phyloP scores from a whole-genome alignment of 108 stramenopile genomes.

The Nannochloropsis oceanica region DNA sequence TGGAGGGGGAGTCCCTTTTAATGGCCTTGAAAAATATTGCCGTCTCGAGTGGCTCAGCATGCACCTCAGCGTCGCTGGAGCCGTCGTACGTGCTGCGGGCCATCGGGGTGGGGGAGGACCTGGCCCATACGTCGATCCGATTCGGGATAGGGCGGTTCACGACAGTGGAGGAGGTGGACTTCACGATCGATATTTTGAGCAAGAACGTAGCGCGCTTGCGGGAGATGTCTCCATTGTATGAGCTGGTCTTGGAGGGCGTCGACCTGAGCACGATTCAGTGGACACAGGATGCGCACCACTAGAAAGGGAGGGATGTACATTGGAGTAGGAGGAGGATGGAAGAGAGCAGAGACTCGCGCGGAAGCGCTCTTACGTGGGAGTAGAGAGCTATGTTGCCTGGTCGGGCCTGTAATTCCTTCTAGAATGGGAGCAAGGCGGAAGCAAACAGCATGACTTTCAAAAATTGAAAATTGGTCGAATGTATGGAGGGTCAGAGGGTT shows the following conservation, averaged over 20 bases:
- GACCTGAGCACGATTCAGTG: constrained; percentile 94
- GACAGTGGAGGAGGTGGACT: constrained; percentile 81
- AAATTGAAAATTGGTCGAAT: no score
- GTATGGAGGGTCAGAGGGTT: no score
- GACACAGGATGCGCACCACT: constrained; percentile 64
- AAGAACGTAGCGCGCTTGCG: constrained; percentile 79
- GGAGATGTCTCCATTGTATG: constrained; percentile 97
- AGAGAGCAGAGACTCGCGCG: no score
- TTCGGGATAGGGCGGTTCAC: constrained; percentile 92
- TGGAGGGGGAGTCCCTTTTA: constrained; percentile 89
- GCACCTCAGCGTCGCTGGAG: constrained; percentile 91
- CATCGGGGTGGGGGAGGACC: constrained; percentile 83
- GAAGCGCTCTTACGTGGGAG: no score
- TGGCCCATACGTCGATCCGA: constrained; percentile 88
- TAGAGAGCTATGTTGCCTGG: no score
- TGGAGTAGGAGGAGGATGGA: no score
- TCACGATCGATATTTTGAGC: constrained; percentile 75
- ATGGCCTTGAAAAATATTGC: constrained; percentile 98
- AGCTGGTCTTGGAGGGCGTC: constrained; percentile 98
- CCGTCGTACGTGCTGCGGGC: constrained; percentile 96
- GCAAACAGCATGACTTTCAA: no score
- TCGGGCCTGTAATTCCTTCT: no score
- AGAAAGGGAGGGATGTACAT: no score
- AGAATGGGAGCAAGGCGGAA: no score
- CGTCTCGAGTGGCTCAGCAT: constrained; percentile 88